A percentile compares a stretch with the other conserved stretches of the same genome.
phyloP scores from a whole-genome alignment of 139 green algal genomes.

The Chlamydomonas schloesseri region DNA sequence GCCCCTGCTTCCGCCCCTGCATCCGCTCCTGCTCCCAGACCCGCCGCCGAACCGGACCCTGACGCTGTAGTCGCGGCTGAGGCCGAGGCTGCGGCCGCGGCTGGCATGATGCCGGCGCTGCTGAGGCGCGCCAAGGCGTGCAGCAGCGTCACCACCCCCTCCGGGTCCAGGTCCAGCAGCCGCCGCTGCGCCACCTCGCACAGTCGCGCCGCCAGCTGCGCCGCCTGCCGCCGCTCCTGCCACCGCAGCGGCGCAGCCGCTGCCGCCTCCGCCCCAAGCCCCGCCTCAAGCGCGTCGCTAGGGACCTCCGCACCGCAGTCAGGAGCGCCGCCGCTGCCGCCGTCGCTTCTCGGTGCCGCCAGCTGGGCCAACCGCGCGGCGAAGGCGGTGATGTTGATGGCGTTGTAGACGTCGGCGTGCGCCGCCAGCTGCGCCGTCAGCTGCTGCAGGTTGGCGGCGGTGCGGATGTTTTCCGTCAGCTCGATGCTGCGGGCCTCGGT shows the following conservation, averaged over 20 bases:
- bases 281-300: background rate
- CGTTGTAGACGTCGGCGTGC: conserved; percentile 22
- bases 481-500: conserved; percentile 2
- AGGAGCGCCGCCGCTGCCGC: background rate
- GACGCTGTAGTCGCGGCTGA: no score
- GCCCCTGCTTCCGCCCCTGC: no score
- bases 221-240: background rate
- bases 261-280: background rate
- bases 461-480: conserved; percentile 29
- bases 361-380: conserved; percentile 13
- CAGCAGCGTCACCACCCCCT: conserved; percentile 39
- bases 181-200: conserved; percentile 12
- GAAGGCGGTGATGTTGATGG: conserved; percentile 35
- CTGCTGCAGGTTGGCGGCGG: conserved; percentile 24
- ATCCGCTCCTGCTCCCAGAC: no score
- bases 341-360: background rate
- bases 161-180: conserved; percentile 37
- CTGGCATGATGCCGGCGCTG: no score
- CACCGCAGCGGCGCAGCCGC: background rate
- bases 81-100: no score
- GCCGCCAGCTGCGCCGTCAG: background rate
- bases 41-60: no score
- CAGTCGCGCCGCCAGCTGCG: background rate
- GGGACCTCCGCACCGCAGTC: background rate
- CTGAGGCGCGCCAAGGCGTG: conserved; percentile 13